phyloP scores from a whole-genome alignment of 2,329 filamentous ascomycete genomes.

The Fusarium concolor region DNA sequence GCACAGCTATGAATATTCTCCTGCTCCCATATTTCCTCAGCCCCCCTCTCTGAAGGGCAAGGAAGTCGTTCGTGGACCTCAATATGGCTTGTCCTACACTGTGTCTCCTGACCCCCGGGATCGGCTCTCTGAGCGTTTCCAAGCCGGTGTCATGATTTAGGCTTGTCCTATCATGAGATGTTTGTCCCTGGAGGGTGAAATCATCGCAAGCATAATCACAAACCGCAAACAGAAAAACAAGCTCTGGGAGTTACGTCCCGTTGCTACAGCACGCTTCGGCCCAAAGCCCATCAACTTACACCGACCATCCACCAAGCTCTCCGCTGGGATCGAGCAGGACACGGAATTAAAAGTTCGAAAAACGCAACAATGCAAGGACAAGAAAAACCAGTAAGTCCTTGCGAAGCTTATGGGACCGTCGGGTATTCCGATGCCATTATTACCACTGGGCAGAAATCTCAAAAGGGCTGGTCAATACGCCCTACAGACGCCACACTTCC shows the following conservation, averaged over 20 bases:
- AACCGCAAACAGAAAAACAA: constrained; percentile 26
- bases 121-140: constrained; percentile 41
- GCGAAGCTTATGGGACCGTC: constrained; percentile 3
- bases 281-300: background rate
- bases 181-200: constrained; percentile 53
- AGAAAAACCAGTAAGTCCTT: background rate
- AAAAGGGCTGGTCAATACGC: constrained; percentile 3
- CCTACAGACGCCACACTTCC: constrained; percentile 21
- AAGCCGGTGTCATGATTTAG: constrained; percentile 34
- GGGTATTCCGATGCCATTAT: constrained; percentile 3
- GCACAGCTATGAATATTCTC: constrained; percentile 21
- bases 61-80: constrained; percentile 52
- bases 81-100: constrained; percentile 51
- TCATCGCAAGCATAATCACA: constrained; percentile 57
- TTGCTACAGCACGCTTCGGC: constrained; percentile 4
- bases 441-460: constrained; percentile 4
- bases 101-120: constrained; percentile 54
- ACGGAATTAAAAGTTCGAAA: background rate
- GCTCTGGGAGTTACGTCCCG: background rate
- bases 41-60: constrained; percentile 56
- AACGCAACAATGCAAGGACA: background rate
- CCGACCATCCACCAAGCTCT: constrained; percentile 28
- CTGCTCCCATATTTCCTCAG: constrained; percentile 36
- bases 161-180: constrained; percentile 6
- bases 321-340: constrained; percentile 29